Conservation (phyloP, 768 basidiomycete species). For the Leccinum sublutescens region DNA sequence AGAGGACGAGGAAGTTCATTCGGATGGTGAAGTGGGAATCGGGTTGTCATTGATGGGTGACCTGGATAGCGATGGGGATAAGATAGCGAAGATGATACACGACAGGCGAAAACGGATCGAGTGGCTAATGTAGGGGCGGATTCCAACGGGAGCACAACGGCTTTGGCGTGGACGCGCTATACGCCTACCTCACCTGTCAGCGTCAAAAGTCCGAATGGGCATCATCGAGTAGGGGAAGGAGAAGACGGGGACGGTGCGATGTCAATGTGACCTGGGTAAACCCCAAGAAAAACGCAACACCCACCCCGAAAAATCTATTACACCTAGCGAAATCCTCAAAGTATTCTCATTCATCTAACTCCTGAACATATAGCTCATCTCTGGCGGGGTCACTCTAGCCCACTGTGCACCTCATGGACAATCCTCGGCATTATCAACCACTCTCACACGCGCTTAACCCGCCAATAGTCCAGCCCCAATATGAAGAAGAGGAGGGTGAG, state of each 20-base stretch:
- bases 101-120: too few species aligned
- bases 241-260: constrained; percentile 8
- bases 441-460: constrained; percentile 76
- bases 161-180: too few species aligned
- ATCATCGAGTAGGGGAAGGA: too few species aligned
- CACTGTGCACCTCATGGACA: constrained; percentile 42
- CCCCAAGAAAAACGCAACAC: constrained; percentile 29
- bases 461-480: constrained; percentile 36
- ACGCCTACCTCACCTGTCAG: too few species aligned
- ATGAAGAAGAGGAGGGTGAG: constrained; percentile 63
- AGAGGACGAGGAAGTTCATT: too few species aligned
- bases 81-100: too few species aligned
- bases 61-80: too few species aligned
- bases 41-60: too few species aligned
- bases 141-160: too few species aligned
- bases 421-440: constrained; percentile 78
- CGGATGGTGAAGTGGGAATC: too few species aligned
- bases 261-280: constrained; percentile 26
- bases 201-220: too few species aligned
- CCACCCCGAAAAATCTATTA: constrained; percentile 30
- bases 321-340: constrained; percentile 31
- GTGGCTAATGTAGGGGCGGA: too few species aligned
- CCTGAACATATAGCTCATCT: constrained; percentile 23
- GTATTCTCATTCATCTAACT: constrained; percentile 18
- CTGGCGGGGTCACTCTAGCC: constrained; percentile 1